Conservation (phyloP, 306 rosid species). For the Carpinus fangiana region DNA sequence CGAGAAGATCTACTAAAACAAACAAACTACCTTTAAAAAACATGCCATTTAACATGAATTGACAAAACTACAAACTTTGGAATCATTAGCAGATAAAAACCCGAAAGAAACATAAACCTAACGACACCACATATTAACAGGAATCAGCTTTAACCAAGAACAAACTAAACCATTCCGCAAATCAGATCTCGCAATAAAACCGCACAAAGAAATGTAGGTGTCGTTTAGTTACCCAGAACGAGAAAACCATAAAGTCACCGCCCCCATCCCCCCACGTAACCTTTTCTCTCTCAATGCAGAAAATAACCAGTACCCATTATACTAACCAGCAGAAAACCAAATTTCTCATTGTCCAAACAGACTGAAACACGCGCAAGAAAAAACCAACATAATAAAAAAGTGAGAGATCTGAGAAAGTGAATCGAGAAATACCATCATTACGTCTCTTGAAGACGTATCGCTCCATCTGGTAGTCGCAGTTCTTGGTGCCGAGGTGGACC, state of each 20-base stretch:
- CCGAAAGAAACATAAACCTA: no score
- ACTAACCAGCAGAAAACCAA: neutral
- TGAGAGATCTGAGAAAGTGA: neutral
- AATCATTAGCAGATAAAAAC: no score
- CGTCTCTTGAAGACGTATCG: slow-evolving; percentile 91
- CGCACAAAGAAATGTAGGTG: neutral
- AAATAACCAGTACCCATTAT: neutral
- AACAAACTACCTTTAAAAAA: no score
- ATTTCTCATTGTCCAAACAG: neutral
- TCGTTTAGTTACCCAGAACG: neutral
- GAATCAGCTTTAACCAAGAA: neutral
- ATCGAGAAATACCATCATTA: slow-evolving; percentile 54
- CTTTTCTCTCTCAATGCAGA: neutral
- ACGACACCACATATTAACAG: neutral
- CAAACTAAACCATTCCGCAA: neutral
- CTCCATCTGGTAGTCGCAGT: slow-evolving; percentile 88
- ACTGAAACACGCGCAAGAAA: neutral
- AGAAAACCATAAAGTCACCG: neutral
- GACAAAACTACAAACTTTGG: no score
- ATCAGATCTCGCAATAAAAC: neutral
- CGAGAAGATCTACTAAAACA: no score
- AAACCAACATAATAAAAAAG: neutral
- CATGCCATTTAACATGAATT: no score
- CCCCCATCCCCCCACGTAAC: neutral
- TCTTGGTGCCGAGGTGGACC: slow-evolving; percentile 86